Conservation (phyloP, 371 early-diverging fungal genomes). For the Mortierella sp. region DNA sequence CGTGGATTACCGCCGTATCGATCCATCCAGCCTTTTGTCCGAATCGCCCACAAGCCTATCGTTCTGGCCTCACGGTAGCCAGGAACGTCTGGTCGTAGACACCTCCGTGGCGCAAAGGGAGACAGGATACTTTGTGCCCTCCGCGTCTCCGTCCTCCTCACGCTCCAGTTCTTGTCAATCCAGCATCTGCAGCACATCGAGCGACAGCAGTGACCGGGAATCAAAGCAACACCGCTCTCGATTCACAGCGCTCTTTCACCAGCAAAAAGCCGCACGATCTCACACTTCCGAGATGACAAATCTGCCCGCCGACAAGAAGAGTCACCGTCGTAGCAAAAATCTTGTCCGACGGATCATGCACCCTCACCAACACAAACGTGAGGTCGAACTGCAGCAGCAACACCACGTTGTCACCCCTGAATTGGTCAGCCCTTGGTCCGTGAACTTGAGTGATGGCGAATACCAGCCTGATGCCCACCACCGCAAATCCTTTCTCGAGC, state of each 20-base stretch:
- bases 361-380: conserved; percentile 24
- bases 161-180: conserved; percentile 31
- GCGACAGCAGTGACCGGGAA: conserved; percentile 14
- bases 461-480: conserved; percentile 20
- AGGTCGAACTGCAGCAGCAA: conserved; percentile 9
- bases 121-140: too few relatives aligned
- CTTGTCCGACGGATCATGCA: conserved; percentile 29
- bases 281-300: neutral
- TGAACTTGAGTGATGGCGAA: conserved; percentile 11
- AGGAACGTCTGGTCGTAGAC: neutral
- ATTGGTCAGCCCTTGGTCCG: neutral
- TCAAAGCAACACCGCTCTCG: conserved; percentile 8
- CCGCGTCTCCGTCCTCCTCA: conserved; percentile 24
- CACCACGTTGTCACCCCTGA: conserved; percentile 9
- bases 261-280: conserved; percentile 1
- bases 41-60: conserved; percentile 28
- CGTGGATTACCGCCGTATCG: neutral
- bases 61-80: neutral
- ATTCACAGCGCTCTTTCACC: conserved; percentile 20
- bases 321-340: conserved; percentile 4
- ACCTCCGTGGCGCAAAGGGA: neutral
- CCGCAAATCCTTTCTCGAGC: conserved; percentile 24
- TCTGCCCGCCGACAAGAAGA: conserved; percentile 2
- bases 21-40: conserved; percentile 12
- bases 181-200: conserved; percentile 29